Evolutionary conservation across 2,329 filamentous ascomycete species (phyloP).

Genomic region (Elsinoe arachidis): DNA sequence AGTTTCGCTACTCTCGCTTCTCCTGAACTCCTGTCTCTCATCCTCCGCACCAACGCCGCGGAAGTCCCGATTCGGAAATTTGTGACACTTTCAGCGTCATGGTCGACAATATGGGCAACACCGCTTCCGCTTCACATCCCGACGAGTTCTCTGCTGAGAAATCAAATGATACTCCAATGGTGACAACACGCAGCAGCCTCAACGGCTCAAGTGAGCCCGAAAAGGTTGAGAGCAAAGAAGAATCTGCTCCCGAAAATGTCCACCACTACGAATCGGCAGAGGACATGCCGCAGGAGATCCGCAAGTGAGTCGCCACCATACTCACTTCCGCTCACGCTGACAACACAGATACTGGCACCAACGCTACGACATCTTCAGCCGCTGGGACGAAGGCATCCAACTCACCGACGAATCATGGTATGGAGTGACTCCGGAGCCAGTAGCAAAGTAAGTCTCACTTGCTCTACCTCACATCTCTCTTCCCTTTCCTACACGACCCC

Average conservation of each 20-base stretch:
- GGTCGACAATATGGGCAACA: background rate
- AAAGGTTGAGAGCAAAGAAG: slow-evolving; percentile 16
- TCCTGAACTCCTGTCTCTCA: background rate
- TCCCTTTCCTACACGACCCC: background rate
- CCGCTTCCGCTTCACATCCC: background rate
- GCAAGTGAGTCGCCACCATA: slow-evolving; percentile 55
- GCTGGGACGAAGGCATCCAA: slow-evolving; percentile 78
- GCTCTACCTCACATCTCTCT: slow-evolving; percentile 9
- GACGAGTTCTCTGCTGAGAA: background rate
- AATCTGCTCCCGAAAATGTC: slow-evolving; percentile 51
- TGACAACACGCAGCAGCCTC: slow-evolving; percentile 5
- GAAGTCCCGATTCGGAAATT: slow-evolving; percentile 6
- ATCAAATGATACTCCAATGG: background rate
- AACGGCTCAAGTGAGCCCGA: background rate
- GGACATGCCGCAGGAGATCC: slow-evolving; percentile 73
- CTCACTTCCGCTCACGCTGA: slow-evolving; percentile 8
- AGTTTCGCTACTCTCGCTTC: background rate
- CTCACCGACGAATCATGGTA: slow-evolving; percentile 96
- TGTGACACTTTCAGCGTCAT: background rate
- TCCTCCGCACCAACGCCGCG: background rate
- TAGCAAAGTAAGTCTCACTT: slow-evolving; percentile 58
- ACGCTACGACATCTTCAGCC: slow-evolving; percentile 75
- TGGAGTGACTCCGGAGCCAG: slow-evolving; percentile 86
- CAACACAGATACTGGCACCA: slow-evolving; percentile 74
- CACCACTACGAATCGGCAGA: slow-evolving; percentile 64